Evolutionary conservation across 805 yeast genomes (phyloP).

Genomic region (Grigorovia jiainica): DNA sequence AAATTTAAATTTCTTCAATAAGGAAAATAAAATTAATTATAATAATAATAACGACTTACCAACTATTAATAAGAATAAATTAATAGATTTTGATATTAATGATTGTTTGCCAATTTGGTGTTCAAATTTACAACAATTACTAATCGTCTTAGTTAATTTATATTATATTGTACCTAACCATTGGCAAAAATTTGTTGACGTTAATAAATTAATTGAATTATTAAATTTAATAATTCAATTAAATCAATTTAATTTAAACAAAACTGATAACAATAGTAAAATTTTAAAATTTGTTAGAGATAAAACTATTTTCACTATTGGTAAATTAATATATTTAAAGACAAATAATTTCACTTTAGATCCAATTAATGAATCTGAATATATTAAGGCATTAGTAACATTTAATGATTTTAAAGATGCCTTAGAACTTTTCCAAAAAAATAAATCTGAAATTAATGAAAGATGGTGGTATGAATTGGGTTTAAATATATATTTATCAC

Average conservation of each 20-base stretch:
- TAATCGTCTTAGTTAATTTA: background rate
- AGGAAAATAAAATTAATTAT: background rate
- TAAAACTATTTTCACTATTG: background rate
- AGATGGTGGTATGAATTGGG: conserved; percentile 49
- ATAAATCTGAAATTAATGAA: conserved; percentile 31
- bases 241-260: no score
- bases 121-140: background rate
- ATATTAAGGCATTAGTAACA: conserved; percentile 35
- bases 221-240: background rate
- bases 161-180: background rate
- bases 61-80: no score
- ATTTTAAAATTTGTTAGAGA: no score
- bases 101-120: background rate
- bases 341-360: conserved; percentile 38
- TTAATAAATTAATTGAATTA: background rate
- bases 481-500: conserved; percentile 31
- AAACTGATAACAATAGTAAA: no score
- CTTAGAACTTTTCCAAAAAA: conserved; percentile 28
- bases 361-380: conserved; percentile 42
- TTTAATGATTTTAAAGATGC: conserved; percentile 31
- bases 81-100: background rate
- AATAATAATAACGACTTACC: background rate
- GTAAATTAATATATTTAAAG: background rate
- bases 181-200: background rate
- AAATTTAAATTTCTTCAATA: no score